Conservation (phyloP, 2,329 filamentous ascomycete species). For the Pyricularia pennisetigena region DNA sequence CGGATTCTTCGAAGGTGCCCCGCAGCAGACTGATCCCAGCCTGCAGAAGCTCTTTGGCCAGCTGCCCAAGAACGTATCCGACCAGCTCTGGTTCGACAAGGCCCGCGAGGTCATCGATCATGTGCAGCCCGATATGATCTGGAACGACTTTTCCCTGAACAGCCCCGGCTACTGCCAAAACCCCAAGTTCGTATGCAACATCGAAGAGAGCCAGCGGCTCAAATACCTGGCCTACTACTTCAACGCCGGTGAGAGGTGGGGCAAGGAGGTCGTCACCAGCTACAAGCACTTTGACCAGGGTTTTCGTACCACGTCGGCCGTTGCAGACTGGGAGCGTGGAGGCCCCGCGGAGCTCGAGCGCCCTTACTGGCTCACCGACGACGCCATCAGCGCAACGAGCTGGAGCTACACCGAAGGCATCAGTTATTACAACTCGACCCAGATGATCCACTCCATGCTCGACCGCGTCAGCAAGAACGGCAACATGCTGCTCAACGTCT, state of each 20-base stretch:
- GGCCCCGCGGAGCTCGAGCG: neutral
- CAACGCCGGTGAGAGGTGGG: neutral
- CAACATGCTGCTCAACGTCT: constrained; percentile 46
- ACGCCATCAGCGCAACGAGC: constrained; percentile 3
- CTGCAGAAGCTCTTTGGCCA: constrained; percentile 3
- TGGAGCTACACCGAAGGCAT: constrained; percentile 5
- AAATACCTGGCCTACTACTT: constrained; percentile 3
- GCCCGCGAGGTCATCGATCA: constrained; percentile 1
- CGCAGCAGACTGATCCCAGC: neutral
- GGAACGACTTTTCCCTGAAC: constrained; percentile 4
- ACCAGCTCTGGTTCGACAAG: constrained; percentile 1
- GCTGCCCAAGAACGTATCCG: constrained; percentile 3
- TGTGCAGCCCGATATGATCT: constrained; percentile 1
- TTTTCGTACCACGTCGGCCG: constrained; percentile 4
- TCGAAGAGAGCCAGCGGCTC: constrained; percentile 2
- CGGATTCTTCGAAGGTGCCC: neutral
- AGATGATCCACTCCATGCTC: constrained; percentile 21
- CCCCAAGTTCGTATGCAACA: neutral
- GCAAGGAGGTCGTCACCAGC: constrained; percentile 2
- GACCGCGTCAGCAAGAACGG: constrained; percentile 46
- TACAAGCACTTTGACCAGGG: constrained; percentile 3
- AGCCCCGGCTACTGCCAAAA: constrained; percentile 1
- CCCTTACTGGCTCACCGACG: constrained; percentile 5
- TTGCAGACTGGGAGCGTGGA: constrained; percentile 2
- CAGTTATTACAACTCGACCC: neutral